Conservation (phyloP, 108 stramenopile genomes). For the Fistulifera solaris region DNA sequence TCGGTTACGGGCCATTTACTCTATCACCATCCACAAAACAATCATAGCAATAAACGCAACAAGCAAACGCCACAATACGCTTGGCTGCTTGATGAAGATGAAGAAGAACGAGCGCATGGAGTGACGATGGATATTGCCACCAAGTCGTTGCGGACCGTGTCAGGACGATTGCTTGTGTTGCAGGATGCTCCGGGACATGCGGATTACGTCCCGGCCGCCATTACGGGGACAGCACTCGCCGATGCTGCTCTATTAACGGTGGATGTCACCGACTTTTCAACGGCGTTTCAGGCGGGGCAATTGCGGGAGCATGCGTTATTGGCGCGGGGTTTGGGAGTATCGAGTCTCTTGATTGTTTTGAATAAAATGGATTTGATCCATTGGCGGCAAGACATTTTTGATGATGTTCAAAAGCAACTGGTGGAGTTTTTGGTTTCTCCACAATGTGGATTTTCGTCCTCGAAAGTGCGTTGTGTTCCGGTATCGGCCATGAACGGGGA, state of each 20-base stretch:
- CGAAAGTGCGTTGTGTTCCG: slow-evolving; percentile 86
- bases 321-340: slow-evolving; percentile 92
- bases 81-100: slow-evolving; percentile 97
- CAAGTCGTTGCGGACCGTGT: slow-evolving; percentile 69
- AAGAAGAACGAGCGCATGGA: slow-evolving; percentile 97
- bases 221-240: slow-evolving; percentile 96
- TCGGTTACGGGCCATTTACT: slow-evolving; percentile 85
- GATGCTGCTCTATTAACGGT: slow-evolving; percentile 94
- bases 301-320: slow-evolving; percentile 94
- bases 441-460: slow-evolving; percentile 47
- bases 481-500: slow-evolving; percentile 93
- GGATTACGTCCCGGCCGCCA: slow-evolving; percentile 94
- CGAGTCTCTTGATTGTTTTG: slow-evolving; percentile 91
- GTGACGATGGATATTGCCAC: slow-evolving; percentile 99
- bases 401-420: slow-evolving; percentile 70
- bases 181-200: slow-evolving; percentile 97
- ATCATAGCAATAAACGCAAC: slow-evolving; percentile 17
- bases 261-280: slow-evolving; percentile 41
- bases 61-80: slow-evolving; percentile 75
- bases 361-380: slow-evolving; percentile 97
- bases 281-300: slow-evolving; percentile 89
- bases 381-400: slow-evolving; percentile 83
- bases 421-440: slow-evolving; percentile 51
- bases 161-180: slow-evolving; percentile 50
- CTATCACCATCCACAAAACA: slow-evolving; percentile 28